phyloP scores from a whole-genome alignment of 805 yeast species.

The Kazachstania psychrophila region DNA sequence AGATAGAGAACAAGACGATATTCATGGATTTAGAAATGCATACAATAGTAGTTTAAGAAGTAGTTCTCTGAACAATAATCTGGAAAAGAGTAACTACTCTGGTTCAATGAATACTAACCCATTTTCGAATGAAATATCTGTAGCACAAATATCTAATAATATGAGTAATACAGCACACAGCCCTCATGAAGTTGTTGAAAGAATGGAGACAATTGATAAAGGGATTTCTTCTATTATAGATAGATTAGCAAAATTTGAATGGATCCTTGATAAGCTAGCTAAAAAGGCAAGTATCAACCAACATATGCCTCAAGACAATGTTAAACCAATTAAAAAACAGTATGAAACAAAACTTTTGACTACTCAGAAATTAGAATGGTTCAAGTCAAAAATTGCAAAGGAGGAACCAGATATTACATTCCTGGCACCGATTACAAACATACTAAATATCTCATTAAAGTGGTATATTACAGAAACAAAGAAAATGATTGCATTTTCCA shows the following conservation, averaged over 20 bases:
- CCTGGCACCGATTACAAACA: conserved; percentile 14
- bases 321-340: conserved; percentile 10
- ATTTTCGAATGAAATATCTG: too few species aligned
- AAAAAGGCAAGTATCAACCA: conserved; percentile 4
- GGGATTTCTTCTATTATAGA: conserved; percentile 19
- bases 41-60: conserved; percentile 1
- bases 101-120: too few species aligned
- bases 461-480: conserved; percentile 22
- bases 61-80: not conserved
- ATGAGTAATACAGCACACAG: not conserved
- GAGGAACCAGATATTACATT: conserved; percentile 8
- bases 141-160: not conserved
- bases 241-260: conserved; percentile 16
- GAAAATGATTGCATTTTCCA: conserved; percentile 19
- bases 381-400: conserved; percentile 10
- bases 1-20: too few species aligned
- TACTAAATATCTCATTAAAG: conserved; percentile 15
- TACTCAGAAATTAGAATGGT: conserved; percentile 18
- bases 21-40: too few species aligned
- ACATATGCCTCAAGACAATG: not conserved
- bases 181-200: not conserved
- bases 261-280: conserved; percentile 13
- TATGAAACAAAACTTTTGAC: conserved; percentile 19
- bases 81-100: not conserved
- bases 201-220: conserved; percentile 16